Conservation (phyloP, 208 protist genomes). For the Angomonas deanei region DNA sequence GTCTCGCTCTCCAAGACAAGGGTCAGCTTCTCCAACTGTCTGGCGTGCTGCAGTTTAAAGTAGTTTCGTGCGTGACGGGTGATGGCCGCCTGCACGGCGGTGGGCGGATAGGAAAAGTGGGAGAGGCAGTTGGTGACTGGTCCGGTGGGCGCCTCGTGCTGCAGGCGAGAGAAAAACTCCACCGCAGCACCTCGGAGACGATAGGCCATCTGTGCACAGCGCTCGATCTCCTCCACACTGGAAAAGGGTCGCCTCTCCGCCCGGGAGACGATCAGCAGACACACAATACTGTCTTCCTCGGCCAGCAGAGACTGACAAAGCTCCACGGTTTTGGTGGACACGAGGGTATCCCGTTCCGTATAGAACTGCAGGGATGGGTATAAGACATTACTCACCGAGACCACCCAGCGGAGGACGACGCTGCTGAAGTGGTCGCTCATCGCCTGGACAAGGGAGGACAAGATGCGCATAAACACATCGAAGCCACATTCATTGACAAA, state of each 20-base stretch:
- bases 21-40: slow-evolving; percentile 53
- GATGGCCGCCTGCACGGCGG: slow-evolving; percentile 1
- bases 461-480: not conserved
- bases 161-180: slow-evolving; percentile 15
- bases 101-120: not conserved
- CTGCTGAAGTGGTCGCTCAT: slow-evolving; percentile 16
- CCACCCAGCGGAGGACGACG: slow-evolving; percentile 46
- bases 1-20: slow-evolving; percentile 65
- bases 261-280: slow-evolving; percentile 21
- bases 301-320: slow-evolving; percentile 14
- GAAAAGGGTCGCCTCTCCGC: slow-evolving; percentile 8
- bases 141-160: not conserved
- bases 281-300: slow-evolving; percentile 32
- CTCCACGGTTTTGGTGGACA: slow-evolving; percentile 12
- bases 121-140: not conserved
- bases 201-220: not conserved
- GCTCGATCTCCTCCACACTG: slow-evolving; percentile 22
- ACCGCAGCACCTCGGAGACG: slow-evolving; percentile 12
- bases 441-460: not conserved
- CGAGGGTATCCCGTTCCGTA: slow-evolving; percentile 8
- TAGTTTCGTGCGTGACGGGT: slow-evolving; percentile 46
- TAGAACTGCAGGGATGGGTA: slow-evolving; percentile 14
- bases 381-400: slow-evolving; percentile 32
- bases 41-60: slow-evolving; percentile 46
- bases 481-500: slow-evolving; percentile 19